Base-by-base conservation (phyloP, 371 early-diverging fungal genomes). In the Mucor sp. region DNA sequence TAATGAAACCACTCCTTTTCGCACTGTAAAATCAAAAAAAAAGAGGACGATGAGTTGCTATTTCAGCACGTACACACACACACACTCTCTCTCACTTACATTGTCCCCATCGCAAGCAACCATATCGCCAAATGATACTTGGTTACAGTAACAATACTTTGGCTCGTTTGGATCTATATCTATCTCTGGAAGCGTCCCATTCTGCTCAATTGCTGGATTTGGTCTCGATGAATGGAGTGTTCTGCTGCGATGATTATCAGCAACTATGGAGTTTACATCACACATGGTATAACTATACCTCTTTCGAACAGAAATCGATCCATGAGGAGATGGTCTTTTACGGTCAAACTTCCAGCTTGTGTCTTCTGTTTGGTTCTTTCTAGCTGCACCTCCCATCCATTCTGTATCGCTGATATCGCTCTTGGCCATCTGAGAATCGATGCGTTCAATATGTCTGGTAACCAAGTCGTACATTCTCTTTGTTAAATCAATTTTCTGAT, bases 81-180 rank as follows among this genome's bases (percentile, higher is more conserved):
- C n/a, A n/a, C n/a, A n/a, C n/a, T n/a, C n/a, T 2, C 21, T 17
- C 30, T 7, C 15, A 74, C 85, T 77, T 87, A 93, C 94, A 67
- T 94, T 93, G 32, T 87, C 90, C 35, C 94, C 93, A 77, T 98
- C 98, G 72, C 98, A 98, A 17, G 93, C 99, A 71, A 98, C 93
- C 99, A 98, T 98, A 58, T 96, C 95, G n/a, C 99, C 99, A 77
- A 87, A 97, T 11, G 97, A 96, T 7, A 98, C 96, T 77, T 96
- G 95, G 50, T 92, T 87, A 68, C 99, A 98, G 68, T 92, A 91
- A 79, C 99, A 98, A 72, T 98, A 98, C 3, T 88, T 87, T 9
- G 96, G 97, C 78, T 98, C 98, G 76, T 97, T 93, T 5, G 98
- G 97, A 76, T 98, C 98, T 58, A 96, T 94, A 3, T 91, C 90